Evolutionary conservation across 2,329 filamentous ascomycete species (phyloP), one percentile per base, ranked within the genome.

Genomic region (Curvularia sp.): DNA sequence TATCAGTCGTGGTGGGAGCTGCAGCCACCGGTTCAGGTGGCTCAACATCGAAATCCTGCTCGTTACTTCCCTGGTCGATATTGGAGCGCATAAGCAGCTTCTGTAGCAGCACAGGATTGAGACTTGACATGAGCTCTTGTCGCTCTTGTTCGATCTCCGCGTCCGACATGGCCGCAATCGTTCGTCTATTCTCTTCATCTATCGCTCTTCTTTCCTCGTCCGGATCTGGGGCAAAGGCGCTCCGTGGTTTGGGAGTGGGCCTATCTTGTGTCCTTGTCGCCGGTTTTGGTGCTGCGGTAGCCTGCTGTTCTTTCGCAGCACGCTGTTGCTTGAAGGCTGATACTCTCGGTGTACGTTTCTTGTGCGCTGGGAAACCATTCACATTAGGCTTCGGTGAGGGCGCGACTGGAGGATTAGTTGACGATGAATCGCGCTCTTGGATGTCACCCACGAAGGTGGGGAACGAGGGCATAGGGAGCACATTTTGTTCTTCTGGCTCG

Each of bases 351-450:
- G 82, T 83, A 64, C 93, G 87, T 74, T 91, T 92, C 76, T 90
- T 95, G 76, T 93, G 93, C 57, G 88, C 87, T n/a, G 95, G 95
- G 67, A 98, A 98, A 1, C 95, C 95, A 12, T 86, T 87, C 4
- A 82, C 62, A 51, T 70, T 77, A 19, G 82, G 80, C 50, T 85
- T 86, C 39, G 86, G 79, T 46, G 83, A 83, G 13, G 89, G 88
- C 9, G 87, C 85, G 38, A 82, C 82, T 8, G 89, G 88, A 4
- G 90, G 83, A 62, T 86, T 88, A 21, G 86, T 82, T 38, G 84
- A 77, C 34, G 81, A 77, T 25, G 85, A 78, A 43, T 87, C 84
- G 61, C 91, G 89, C 80, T 98, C 94, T 69, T 90, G 84, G 62
- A 98, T 87, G 66, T 97, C 93, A 54, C 85, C 85, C 42, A 96